phyloP scores from a whole-genome alignment of 2,329 filamentous ascomycete genomes.

The Chrysoporthe cubensis region DNA sequence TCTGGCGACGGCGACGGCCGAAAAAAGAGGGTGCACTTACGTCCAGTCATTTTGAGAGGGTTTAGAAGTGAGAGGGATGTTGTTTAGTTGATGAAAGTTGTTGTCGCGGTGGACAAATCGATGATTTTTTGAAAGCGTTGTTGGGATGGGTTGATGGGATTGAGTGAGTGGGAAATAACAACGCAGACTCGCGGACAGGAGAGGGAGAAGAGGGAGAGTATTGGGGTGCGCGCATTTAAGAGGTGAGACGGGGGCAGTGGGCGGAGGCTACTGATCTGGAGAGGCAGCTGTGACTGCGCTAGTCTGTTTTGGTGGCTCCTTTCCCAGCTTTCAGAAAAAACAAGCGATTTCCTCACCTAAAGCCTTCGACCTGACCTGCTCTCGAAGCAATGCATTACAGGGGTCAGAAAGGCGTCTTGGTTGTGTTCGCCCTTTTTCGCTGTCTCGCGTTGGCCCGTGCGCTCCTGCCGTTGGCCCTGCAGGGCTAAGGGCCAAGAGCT shows the following conservation, averaged over 20 bases:
- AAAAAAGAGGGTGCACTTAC: slow-evolving; percentile 30
- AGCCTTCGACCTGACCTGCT: not conserved
- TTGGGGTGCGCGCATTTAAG: slow-evolving; percentile 23
- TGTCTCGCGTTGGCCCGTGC: slow-evolving; percentile 7
- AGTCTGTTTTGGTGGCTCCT: slow-evolving; percentile 30
- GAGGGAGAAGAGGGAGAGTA: slow-evolving; percentile 17
- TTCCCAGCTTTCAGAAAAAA: slow-evolving; percentile 16
- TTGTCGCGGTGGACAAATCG: slow-evolving; percentile 39
- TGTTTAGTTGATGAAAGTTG: slow-evolving; percentile 36
- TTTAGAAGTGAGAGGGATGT: slow-evolving; percentile 30
- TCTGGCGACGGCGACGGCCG: slow-evolving; percentile 16
- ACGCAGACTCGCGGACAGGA: slow-evolving; percentile 1
- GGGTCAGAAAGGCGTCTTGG: slow-evolving; percentile 8
- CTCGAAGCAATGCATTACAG: slow-evolving; percentile 11
- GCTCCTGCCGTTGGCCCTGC: not conserved
- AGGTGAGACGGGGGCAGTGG: slow-evolving; percentile 4
- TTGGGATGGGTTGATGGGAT: slow-evolving; percentile 39
- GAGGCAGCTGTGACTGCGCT: slow-evolving; percentile 23
- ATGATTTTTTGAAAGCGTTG: slow-evolving; percentile 37
- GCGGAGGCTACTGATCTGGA: slow-evolving; percentile 21
- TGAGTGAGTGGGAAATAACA: slow-evolving; percentile 27
- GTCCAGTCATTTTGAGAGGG: slow-evolving; percentile 67
- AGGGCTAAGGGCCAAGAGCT: not conserved
- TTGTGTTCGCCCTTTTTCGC: not conserved
- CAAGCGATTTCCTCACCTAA: slow-evolving; percentile 9